These are phyloP conservation scores for Aspergillus oerlinghausenensis DNA, from an alignment of 2,329 filamentous ascomycete genomes.

Conservation along the genomic window DNA sequence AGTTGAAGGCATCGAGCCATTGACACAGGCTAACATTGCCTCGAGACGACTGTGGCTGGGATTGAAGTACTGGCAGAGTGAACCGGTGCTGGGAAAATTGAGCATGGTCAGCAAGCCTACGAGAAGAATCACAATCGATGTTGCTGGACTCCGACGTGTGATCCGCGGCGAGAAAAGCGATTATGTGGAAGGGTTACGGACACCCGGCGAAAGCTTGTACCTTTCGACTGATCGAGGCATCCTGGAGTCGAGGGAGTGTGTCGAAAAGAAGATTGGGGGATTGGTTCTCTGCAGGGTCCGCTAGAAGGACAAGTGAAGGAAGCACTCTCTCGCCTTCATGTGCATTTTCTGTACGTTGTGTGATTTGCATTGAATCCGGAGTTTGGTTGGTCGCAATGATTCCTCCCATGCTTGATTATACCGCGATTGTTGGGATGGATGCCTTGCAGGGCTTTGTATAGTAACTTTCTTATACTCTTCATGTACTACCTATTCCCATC, in stretches of 20 bases:
- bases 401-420: conserved; percentile 23
- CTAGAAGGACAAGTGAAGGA: conserved; percentile 7
- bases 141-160: conserved; percentile 59
- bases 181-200: conserved; percentile 66
- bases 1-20: conserved; percentile 41
- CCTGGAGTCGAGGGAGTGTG: conserved; percentile 75
- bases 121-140: conserved; percentile 63
- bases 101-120: conserved; percentile 68
- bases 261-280: conserved; percentile 76
- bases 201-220: conserved; percentile 78
- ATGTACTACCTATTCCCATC: conserved; percentile 15
- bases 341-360: conserved; percentile 14
- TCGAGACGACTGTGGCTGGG: conserved; percentile 78
- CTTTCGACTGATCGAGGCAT: conserved; percentile 72
- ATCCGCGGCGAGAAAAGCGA: conserved; percentile 63
- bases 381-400: conserved; percentile 35
- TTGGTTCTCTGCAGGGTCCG: conserved; percentile 67
- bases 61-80: conserved; percentile 81
- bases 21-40: conserved; percentile 68
- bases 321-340: conserved; percentile 9
- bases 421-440: conserved; percentile 31
- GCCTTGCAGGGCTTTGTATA: conserved; percentile 33
- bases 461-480: conserved; percentile 25
- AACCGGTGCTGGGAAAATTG: conserved; percentile 69
- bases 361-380: conserved; percentile 35